Evolutionary conservation across 192 early-diverging fungal genomes (phyloP).

Genomic region (Entomortierella lignicola): DNA sequence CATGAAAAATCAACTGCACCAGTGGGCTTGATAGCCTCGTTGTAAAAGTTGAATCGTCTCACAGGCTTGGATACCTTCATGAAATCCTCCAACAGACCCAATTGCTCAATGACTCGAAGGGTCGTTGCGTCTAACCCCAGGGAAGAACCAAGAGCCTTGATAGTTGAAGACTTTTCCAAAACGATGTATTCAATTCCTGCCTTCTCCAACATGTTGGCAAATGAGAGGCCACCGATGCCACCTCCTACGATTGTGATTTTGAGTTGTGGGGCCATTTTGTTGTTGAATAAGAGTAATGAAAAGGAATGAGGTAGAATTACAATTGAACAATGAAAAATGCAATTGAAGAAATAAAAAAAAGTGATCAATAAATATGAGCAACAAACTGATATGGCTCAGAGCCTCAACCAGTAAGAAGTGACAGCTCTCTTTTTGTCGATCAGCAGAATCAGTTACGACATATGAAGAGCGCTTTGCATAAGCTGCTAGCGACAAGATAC

Average conservation of each 20-base stretch:
- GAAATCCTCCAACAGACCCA: constrained; percentile 42
- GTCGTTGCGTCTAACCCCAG: constrained; percentile 44
- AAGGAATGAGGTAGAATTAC: not conserved
- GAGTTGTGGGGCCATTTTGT: constrained; percentile 25
- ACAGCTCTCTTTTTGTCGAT: no score
- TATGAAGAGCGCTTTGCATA: no score
- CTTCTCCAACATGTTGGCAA: constrained; percentile 48
- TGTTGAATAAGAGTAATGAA: not conserved
- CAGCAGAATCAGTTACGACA: no score
- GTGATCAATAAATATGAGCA: no score
- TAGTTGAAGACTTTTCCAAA: constrained; percentile 24
- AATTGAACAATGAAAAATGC: not conserved
- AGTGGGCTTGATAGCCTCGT: constrained; percentile 29
- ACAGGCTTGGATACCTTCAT: constrained; percentile 35
- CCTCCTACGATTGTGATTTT: constrained; percentile 40
- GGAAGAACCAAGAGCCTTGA: constrained; percentile 37
- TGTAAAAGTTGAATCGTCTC: constrained; percentile 51
- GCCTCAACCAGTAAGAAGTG: no score
- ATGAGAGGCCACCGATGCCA: constrained; percentile 31
- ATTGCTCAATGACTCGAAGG: constrained; percentile 44
- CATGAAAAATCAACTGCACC: constrained; percentile 45
- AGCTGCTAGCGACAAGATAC: no score
- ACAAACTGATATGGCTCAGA: no score
- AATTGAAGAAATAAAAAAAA: not conserved
- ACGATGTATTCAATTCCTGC: constrained; percentile 55